Evolutionary conservation across 2,329 filamentous ascomycete species (phyloP).

Genomic region (Tolypocladium cylindrosporum): DNA sequence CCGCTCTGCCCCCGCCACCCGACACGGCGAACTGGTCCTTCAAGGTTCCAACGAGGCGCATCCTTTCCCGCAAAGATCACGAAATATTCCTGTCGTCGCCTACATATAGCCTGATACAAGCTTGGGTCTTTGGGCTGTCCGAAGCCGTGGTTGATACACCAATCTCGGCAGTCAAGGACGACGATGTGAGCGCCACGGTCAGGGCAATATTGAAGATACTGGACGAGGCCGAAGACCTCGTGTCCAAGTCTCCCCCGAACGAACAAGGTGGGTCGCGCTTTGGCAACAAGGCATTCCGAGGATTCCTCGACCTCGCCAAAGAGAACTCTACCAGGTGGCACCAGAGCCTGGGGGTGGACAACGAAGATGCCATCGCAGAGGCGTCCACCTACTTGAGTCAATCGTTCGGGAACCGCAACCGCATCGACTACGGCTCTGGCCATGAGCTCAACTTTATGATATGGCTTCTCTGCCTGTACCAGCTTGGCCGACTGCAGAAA

Average conservation of each 20-base stretch:
- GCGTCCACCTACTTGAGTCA: conserved; percentile 70
- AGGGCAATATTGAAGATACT: conserved; percentile 60
- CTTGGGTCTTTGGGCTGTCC: conserved; percentile 79
- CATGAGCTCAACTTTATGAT: conserved; percentile 96
- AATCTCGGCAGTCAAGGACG: conserved; percentile 47
- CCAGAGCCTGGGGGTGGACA: conserved; percentile 41
- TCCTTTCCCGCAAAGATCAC: conserved; percentile 73
- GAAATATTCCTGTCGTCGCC: conserved; percentile 69
- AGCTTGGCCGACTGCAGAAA: conserved; percentile 54
- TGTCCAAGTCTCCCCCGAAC: conserved; percentile 64
- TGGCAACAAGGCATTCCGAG: conserved; percentile 84
- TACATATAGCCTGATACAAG: conserved; percentile 64
- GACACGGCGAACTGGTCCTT: conserved; percentile 51
- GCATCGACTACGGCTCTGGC: conserved; percentile 94
- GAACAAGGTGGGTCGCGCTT: conserved; percentile 86
- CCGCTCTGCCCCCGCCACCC: conserved; percentile 59
- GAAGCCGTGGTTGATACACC: conserved; percentile 68
- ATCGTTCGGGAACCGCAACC: conserved; percentile 73
- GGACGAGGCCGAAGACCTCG: conserved; percentile 54
- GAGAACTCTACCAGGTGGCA: conserved; percentile 54
- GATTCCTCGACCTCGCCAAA: conserved; percentile 63
- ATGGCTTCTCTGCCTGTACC: conserved; percentile 91
- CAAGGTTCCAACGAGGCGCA: conserved; percentile 61
- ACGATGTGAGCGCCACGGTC: conserved; percentile 51
- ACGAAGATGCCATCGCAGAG: conserved; percentile 52